A percentile compares a stretch with the other conserved stretches of the same genome.
These are phyloP conservation scores for Inga leiocalycina DNA, from an alignment of 306 rosid species.

Conservation along the genomic window DNA sequence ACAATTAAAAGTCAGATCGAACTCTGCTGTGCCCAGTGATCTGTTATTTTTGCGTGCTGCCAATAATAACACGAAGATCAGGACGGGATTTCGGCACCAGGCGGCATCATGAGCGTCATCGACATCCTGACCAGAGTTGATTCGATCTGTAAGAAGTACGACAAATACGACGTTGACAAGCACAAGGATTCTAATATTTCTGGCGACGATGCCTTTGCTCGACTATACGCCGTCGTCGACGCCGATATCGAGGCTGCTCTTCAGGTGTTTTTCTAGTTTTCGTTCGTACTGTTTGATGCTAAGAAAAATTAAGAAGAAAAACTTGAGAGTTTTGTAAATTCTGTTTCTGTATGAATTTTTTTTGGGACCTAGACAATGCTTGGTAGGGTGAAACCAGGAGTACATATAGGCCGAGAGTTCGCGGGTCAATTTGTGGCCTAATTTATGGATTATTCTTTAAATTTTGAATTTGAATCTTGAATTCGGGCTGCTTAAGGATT, in stretches of 20 bases:
- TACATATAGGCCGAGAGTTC: background rate
- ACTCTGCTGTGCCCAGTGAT: background rate
- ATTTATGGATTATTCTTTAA: background rate
- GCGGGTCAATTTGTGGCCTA: constrained; percentile 5
- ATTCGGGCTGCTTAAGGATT: background rate
- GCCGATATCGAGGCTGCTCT: constrained; percentile 74
- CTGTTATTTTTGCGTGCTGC: background rate
- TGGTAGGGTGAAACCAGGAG: background rate
- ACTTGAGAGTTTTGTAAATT: background rate
- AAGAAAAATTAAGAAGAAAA: background rate
- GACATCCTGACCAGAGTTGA: constrained; percentile 94
- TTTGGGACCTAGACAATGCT: background rate
- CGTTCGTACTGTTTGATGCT: background rate
- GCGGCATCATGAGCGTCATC: constrained; percentile 81
- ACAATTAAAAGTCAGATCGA: constrained; percentile 25
- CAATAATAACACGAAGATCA: background rate
- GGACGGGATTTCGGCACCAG: constrained; percentile 1
- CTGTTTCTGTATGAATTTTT: background rate
- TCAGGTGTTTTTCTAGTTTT: constrained; percentile 50
- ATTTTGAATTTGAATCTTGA: background rate
- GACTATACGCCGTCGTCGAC: constrained; percentile 75
- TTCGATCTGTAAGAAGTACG: constrained; percentile 93
- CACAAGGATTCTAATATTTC: constrained; percentile 75
- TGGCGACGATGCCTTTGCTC: constrained; percentile 94
- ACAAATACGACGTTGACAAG: constrained; percentile 85